phyloP scores from a whole-genome alignment of 1,139 yeast genomes.

The Yamadazyma epiphylla region DNA sequence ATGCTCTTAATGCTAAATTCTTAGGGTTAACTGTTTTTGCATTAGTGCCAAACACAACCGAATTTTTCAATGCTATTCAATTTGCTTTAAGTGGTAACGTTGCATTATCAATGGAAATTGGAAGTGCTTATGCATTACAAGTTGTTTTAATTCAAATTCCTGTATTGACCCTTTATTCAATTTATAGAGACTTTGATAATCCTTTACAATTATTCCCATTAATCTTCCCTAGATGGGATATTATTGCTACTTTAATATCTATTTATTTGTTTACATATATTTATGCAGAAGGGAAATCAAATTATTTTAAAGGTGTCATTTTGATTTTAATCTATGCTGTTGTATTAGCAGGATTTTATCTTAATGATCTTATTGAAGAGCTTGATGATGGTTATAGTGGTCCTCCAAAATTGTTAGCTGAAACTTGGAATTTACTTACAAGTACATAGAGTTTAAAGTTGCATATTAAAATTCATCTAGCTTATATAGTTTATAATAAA shows the following conservation, averaged over 20 bases:
- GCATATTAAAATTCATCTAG: no score
- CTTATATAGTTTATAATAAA: no score
- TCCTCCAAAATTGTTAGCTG: no score
- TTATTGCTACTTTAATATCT: constrained; percentile 79
- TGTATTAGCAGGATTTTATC: constrained; percentile 78
- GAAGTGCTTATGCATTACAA: constrained; percentile 95
- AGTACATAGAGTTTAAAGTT: no score
- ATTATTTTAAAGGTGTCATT: constrained; percentile 93
- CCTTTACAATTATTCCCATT: constrained; percentile 67
- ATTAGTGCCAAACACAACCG: constrained; percentile 94
- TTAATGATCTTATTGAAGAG: constrained; percentile 42
- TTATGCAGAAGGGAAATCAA: constrained; percentile 95
- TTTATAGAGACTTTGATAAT: constrained; percentile 35
- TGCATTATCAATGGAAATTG: constrained; percentile 95
- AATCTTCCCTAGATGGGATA: constrained; percentile 94
- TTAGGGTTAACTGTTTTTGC: constrained; percentile 94
- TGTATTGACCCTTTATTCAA: constrained; percentile 75
- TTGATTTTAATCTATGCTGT: constrained; percentile 76
- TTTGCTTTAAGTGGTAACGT: constrained; percentile 96
- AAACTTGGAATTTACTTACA: no score
- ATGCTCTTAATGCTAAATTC: constrained; percentile 83
- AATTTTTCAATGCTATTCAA: constrained; percentile 92
- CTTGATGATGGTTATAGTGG: constrained; percentile 29
- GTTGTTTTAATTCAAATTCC: constrained; percentile 96
- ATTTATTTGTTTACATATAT: constrained; percentile 88